Base-by-base conservation (phyloP, 2,329 filamentous ascomycete genomes). In the Phialemonium atrogriseum region DNA sequence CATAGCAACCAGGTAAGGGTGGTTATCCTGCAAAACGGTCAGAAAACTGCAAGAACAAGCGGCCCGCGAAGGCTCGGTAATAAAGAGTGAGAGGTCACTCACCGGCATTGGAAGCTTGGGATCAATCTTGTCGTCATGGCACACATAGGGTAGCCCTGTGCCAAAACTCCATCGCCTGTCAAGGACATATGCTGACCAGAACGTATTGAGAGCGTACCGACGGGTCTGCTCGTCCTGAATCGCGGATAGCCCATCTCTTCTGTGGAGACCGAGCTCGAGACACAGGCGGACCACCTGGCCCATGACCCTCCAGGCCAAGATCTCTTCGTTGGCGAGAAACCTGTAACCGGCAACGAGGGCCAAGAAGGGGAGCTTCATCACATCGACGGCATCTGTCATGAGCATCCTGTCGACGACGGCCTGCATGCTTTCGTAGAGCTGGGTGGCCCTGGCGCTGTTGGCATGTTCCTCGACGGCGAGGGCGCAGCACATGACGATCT, bases 161-260 rank as follows among this genome's bases (percentile, higher is more conserved):
- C 81, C 84, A 45, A 94, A 85, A 41, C 82, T 86, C 86, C 86
- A 94, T 30, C 87, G 70, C 23, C 86, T 70, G 51, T 94, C 88
- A 23, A 94, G 64, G 4, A 87, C 79, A 49, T 91, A 94, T 12
- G 87, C 77, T 2, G 81, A 77, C 88, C 85, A 95, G 54, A 93
- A 94, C 10, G 84, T 73, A 30, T 80, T 74, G 17, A 84, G 68
- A 0, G 82, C 77, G 30, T 75, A 69, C 30, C 68, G 65, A 29
- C 84, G 72, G 39, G 87, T 81, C 24, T 76, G 66, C 26, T 84
- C 77, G 40, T 82, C 73, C 7, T 68, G 58, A 27, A 89, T 84
- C 36, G 72, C 74, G 32, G 77, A 62, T 36, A 94, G 68, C 0
- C 80, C 84, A 41, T 85, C 80, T 35, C 76, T 72, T 24, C 84